Evolutionary conservation across 2,329 filamentous ascomycete genomes (phyloP).

Genomic region (Dactylellina haptotyla): DNA sequence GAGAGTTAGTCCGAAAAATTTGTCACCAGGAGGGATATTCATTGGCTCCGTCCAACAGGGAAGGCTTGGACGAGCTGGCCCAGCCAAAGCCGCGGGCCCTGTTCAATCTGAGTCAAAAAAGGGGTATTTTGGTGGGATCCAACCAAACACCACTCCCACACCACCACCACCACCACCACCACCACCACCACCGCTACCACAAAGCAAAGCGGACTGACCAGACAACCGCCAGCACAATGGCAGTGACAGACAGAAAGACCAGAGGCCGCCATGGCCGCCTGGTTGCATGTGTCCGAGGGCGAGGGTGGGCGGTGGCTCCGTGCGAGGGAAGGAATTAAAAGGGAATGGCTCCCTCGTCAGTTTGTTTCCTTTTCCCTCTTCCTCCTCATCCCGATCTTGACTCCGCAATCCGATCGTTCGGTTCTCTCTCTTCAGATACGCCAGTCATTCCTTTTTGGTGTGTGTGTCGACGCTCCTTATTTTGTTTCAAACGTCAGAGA

Average conservation of each 20-base stretch:
- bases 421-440: constrained; percentile 45
- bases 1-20: constrained; percentile 27
- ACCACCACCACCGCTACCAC: background rate
- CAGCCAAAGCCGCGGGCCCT: constrained; percentile 24
- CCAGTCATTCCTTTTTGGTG: constrained; percentile 30
- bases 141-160: background rate
- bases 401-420: constrained; percentile 39
- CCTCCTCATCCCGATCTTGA: constrained; percentile 23
- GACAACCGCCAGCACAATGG: too few relatives aligned
- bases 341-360: constrained; percentile 18
- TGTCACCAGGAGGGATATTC: constrained; percentile 26
- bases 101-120: constrained; percentile 30
- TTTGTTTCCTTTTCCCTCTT: constrained; percentile 24
- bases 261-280: too few relatives aligned
- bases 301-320: background rate
- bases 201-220: too few relatives aligned
- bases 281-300: too few relatives aligned
- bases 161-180: background rate
- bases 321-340: constrained; percentile 12
- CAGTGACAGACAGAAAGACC: too few relatives aligned
- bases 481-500: constrained; percentile 47
- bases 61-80: constrained; percentile 5
- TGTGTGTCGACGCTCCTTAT: constrained; percentile 40
- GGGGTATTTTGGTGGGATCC: constrained; percentile 22
- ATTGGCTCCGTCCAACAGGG: constrained; percentile 44